A percentile compares a stretch with the other conserved stretches of the same genome.
These are phyloP conservation scores for Mortierella sp. DNA, from an alignment of 371 early-diverging fungal species.

Conservation along the genomic window DNA sequence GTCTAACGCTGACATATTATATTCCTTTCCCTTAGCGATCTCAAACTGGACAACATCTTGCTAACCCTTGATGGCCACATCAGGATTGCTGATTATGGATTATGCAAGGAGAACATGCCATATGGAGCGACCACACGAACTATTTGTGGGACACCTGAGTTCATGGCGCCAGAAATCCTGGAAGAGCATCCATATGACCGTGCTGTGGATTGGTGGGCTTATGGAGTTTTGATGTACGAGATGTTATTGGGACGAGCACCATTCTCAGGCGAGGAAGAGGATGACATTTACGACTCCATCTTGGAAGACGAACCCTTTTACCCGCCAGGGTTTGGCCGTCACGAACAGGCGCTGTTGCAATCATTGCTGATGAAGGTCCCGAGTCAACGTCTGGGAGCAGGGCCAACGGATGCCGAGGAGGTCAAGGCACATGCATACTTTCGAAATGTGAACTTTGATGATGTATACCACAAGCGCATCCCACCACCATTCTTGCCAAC, in stretches of 20 bases:
- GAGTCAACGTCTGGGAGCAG: conserved; percentile 59
- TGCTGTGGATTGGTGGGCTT: conserved; percentile 99
- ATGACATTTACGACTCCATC: conserved; percentile 73
- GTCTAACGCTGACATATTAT: no score
- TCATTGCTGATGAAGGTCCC: conserved; percentile 67
- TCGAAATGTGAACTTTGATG: conserved; percentile 74
- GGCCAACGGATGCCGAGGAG: conserved; percentile 67
- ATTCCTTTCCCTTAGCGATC: conserved; percentile 62
- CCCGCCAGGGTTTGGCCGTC: conserved; percentile 62
- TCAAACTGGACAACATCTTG: conserved; percentile 76
- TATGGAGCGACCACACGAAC: conserved; percentile 73
- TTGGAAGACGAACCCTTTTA: conserved; percentile 66
- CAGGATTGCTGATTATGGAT: conserved; percentile 79
- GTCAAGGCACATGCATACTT: conserved; percentile 79
- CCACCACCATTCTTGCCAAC: conserved; percentile 67
- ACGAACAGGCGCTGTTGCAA: conserved; percentile 60
- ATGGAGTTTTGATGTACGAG: conserved; percentile 98
- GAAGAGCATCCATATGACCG: conserved; percentile 90
- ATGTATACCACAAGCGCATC: conserved; percentile 72
- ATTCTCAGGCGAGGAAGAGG: conserved; percentile 69
- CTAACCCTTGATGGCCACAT: conserved; percentile 77
- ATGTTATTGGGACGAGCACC: conserved; percentile 90
- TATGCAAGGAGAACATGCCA: conserved; percentile 73
- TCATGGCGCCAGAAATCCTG: conserved; percentile 87
- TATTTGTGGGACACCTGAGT: conserved; percentile 88